phyloP scores from a whole-genome alignment of 129 eudicot species.

The Artemisia argyi region DNA sequence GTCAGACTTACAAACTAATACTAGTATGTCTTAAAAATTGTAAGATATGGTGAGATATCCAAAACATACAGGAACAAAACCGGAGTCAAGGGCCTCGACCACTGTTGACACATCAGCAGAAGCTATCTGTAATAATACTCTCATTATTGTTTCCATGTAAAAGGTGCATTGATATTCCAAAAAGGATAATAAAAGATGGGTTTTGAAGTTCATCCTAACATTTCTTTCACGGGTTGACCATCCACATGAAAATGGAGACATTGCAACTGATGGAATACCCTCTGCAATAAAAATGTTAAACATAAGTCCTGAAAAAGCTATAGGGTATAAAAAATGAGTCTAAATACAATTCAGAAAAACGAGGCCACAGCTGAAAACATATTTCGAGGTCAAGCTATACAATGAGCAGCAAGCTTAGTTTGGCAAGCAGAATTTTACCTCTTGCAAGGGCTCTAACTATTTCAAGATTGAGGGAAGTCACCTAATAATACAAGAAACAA shows the following conservation, averaged over 20 bases:
- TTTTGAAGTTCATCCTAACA: constrained; percentile 44
- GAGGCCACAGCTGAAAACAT: not conserved
- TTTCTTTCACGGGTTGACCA: constrained; percentile 89
- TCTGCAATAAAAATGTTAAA: constrained; percentile 46
- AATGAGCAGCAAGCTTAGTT: not conserved
- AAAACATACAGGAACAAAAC: constrained; percentile 86
- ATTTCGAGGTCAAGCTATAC: not conserved
- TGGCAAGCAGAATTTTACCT: constrained; percentile 50
- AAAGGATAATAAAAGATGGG: not conserved
- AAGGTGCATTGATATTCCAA: not conserved
- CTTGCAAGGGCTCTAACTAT: constrained; percentile 97
- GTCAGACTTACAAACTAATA: constrained; percentile 7
- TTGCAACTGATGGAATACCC: constrained; percentile 92
- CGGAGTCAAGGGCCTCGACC: constrained; percentile 61
- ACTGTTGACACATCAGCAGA: constrained; percentile 70
- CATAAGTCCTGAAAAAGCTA: not conserved
- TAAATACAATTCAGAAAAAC: not conserved
- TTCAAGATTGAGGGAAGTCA: constrained; percentile 87
- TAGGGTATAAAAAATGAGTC: not conserved
- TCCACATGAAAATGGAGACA: constrained; percentile 99
- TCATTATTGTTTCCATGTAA: not conserved
- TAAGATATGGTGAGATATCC: constrained; percentile 9
- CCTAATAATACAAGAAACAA: constrained; percentile 47
- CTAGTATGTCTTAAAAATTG: not conserved
- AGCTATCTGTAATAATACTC: constrained; percentile 49